A percentile compares a stretch with the other conserved stretches of the same genome.
Conservation (phyloP, 2,329 filamentous ascomycete species). For the Chaetomium sp. region DNA sequence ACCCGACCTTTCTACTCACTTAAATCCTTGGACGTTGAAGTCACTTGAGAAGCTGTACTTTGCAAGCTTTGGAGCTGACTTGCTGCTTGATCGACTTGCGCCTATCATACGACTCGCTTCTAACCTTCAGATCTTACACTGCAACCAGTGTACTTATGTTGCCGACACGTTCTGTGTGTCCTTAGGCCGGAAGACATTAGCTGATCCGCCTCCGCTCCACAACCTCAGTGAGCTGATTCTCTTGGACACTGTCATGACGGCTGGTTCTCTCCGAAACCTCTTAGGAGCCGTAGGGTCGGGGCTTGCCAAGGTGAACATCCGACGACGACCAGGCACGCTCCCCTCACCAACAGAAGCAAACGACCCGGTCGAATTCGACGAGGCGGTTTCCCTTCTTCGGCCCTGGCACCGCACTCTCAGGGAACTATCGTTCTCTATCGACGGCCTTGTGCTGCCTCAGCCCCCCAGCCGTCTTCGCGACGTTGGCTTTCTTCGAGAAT, state of each 20-base stretch:
- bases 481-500: background rate
- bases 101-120: background rate
- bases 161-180: background rate
- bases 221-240: background rate
- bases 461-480: background rate
- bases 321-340: background rate
- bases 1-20: too few relatives aligned
- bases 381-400: background rate
- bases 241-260: background rate
- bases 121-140: slow-evolving; percentile 1
- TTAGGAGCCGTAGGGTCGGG: background rate
- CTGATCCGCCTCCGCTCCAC: background rate
- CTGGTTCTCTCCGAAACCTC: background rate
- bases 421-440: background rate
- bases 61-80: background rate
- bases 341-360: background rate
- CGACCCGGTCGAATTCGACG: background rate
- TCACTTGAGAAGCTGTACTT: background rate
- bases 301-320: background rate
- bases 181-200: background rate
- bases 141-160: background rate
- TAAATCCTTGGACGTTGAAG: background rate
- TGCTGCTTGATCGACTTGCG: background rate
- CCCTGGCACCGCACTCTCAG: background rate
- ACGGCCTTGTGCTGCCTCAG: background rate